Evolutionary conservation across 495 filamentous ascomycete species (phyloP), one percentile per base, ranked within the genome.

Genomic region (Aspergillus ellipticus): DNA sequence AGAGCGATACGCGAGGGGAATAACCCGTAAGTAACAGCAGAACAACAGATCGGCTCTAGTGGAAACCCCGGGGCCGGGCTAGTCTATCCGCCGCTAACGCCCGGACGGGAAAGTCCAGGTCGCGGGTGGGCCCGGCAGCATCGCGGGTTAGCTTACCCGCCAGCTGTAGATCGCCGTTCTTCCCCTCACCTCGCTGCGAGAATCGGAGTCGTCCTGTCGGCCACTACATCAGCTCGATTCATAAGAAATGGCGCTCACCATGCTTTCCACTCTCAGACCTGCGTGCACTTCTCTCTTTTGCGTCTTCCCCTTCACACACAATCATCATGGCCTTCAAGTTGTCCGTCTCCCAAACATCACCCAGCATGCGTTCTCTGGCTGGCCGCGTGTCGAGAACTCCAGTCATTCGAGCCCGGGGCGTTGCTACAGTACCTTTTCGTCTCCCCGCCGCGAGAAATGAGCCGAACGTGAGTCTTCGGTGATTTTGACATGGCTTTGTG

Each of bases 241-340:
- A 39, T 39, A 39, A 39, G 13, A 39, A 4, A 39, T 48, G 45
- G 22, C 15, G 13, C 24, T 16, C 45, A 48, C 13, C 15, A 29
- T 48, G 13, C 15, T 16, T 21, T 15, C 17, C 0, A 5, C 24
- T 17, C 10, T 28, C 22, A n/a, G 17, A 13, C 13, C 13, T 16
- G 11, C 24, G 22, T 28, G 7, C 45, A 24, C 6, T 6, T 28
- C 28, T 31, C 13, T 48, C 24, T 29, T 16, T 13, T 17, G 9
- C 9, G 13, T 28, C n/a, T 7, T 26, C 45, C 45, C 13, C 35
- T 13, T 39, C 24, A 3, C 7, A 45, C 5, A 15, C n/a, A 16
- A 17, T 29, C 45, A 48, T 11, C 16, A 48, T 48, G 45, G 45
- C 45, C 13, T 48, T 48, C 24, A 48, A 48, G 17, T 21, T 48